Conservation (phyloP, 805 yeast species). For the Yamadazyma endophytica region DNA sequence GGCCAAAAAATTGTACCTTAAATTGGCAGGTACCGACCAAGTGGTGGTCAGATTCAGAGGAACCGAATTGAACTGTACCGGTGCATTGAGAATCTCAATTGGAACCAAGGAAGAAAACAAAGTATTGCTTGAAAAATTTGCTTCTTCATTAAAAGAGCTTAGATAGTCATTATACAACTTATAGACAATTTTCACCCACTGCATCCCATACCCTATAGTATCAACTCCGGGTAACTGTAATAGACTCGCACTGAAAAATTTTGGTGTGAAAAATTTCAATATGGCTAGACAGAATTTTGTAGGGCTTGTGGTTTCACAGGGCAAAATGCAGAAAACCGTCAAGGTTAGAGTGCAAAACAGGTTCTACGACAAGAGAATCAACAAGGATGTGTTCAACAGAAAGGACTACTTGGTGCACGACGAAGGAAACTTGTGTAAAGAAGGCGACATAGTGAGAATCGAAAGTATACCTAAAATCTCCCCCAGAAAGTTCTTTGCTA, state of each 20-base stretch:
- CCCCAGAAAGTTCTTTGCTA: constrained; percentile 77
- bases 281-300: constrained; percentile 90
- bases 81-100: constrained; percentile 81
- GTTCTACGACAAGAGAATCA: constrained; percentile 64
- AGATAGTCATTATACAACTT: constrained; percentile 1
- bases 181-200: too few species aligned
- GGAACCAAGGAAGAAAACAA: constrained; percentile 80
- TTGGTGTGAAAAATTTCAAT: too few species aligned
- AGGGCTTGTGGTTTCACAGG: constrained; percentile 93
- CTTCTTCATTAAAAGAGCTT: constrained; percentile 1
- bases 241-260: too few species aligned
- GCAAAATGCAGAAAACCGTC: constrained; percentile 93
- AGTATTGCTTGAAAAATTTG: constrained; percentile 48
- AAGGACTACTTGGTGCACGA: constrained; percentile 91
- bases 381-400: constrained; percentile 72
- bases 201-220: too few species aligned
- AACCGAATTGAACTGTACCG: constrained; percentile 80
- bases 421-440: constrained; percentile 85
- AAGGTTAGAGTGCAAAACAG: constrained; percentile 84
- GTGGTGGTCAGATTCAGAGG: constrained; percentile 94
- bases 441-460: constrained; percentile 93
- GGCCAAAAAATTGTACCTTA: constrained; percentile 64
- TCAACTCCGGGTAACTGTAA: too few species aligned
- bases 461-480: constrained; percentile 85
- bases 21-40: constrained; percentile 64